phyloP scores from a whole-genome alignment of 169 alveolate genomes.

The Nephromyces sp. region DNA sequence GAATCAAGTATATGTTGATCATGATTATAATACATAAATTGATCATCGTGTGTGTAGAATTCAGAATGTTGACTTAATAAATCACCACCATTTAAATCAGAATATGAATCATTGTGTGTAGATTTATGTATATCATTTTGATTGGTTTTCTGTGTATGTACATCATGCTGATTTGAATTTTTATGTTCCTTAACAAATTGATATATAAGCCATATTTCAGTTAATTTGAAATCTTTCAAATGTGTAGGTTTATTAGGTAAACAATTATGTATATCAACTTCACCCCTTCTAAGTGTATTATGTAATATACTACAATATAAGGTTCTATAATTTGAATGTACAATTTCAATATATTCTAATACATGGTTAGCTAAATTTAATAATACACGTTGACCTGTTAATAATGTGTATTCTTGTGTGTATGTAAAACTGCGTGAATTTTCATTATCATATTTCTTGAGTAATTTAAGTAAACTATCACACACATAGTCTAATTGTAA shows the following conservation, averaged over 20 bases:
- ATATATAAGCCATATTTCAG: not conserved
- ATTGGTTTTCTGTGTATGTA: too few relatives aligned
- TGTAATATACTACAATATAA: conserved; percentile 18
- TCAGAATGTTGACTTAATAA: too few relatives aligned
- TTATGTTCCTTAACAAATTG: too few relatives aligned
- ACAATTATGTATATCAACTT: conserved; percentile 19
- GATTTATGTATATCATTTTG: too few relatives aligned
- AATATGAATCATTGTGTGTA: too few relatives aligned
- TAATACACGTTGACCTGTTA: conserved; percentile 30
- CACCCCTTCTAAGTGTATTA: conserved; percentile 17
- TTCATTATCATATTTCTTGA: conserved; percentile 3
- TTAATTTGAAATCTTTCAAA: not conserved
- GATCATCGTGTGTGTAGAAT: too few relatives aligned
- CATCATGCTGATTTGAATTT: too few relatives aligned
- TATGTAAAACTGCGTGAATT: conserved; percentile 5
- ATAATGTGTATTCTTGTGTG: conserved; percentile 11
- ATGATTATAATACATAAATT: too few relatives aligned
- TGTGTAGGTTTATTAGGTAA: conserved; percentile 9
- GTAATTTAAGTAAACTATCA: conserved; percentile 21
- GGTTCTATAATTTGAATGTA: conserved; percentile 16
- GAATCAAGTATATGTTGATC: too few relatives aligned
- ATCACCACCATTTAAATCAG: too few relatives aligned
- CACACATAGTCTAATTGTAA: conserved; percentile 3
- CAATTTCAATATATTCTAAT: conserved; percentile 21
- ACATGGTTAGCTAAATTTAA: conserved; percentile 16